A percentile compares a stretch with the other conserved stretches of the same genome.
Evolutionary conservation across 2,329 filamentous ascomycete genomes (phyloP).

Genomic region (Akanthomyces dipterigenus): DNA sequence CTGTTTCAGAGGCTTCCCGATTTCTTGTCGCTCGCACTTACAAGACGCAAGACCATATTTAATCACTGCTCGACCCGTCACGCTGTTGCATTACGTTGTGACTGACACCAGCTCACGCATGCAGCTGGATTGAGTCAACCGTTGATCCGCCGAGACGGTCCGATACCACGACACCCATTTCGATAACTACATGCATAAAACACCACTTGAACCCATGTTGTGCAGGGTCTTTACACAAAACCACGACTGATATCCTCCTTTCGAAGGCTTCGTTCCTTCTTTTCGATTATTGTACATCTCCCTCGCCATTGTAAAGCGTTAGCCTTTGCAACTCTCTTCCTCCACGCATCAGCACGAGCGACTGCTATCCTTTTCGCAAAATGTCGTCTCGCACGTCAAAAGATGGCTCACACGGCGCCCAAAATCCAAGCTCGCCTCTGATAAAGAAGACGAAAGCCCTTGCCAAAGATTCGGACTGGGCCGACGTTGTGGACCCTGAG

Average conservation of each 20-base stretch:
- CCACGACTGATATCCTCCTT: background rate
- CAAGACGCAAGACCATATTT: background rate
- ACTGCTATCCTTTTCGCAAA: background rate
- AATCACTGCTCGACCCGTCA: background rate
- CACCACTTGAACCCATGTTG: background rate
- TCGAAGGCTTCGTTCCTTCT: background rate
- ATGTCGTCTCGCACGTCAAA: slow-evolving; percentile 1
- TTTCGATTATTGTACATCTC: background rate
- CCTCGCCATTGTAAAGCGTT: background rate
- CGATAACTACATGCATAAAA: background rate
- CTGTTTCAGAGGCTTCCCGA: background rate
- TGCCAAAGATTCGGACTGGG: slow-evolving; percentile 57
- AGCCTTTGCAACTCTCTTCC: too few relatives aligned
- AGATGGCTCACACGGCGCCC: slow-evolving; percentile 16
- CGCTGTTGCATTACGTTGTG: background rate
- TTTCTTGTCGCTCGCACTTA: background rate
- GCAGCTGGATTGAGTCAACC: background rate
- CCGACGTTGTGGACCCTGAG: slow-evolving; percentile 60
- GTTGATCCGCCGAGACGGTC: background rate
- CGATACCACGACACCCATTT: background rate
- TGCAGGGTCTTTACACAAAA: background rate
- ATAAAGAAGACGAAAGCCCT: slow-evolving; percentile 34
- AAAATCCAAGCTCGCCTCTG: slow-evolving; percentile 24
- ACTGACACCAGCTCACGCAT: background rate
- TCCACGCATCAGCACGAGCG: background rate